Evolutionary conservation across 163 green algal genomes (phyloP).

Genomic region (Scenedesmus sp.): DNA sequence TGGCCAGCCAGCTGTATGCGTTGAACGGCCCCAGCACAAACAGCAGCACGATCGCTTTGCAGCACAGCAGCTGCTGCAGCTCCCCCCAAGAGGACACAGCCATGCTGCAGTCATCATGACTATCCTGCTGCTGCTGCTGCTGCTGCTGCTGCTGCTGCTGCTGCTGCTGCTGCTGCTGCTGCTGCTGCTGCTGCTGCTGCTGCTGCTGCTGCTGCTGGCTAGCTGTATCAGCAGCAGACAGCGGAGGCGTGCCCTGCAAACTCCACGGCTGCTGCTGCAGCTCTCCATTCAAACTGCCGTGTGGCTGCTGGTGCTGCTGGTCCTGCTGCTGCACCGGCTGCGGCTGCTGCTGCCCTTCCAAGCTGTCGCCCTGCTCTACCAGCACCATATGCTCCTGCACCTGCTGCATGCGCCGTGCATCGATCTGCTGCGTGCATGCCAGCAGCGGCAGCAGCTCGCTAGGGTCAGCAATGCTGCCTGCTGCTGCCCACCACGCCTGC

Average conservation of each 20-base stretch:
- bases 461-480: neutral
- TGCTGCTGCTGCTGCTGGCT: neutral
- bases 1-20: neutral
- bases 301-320: neutral
- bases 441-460: neutral
- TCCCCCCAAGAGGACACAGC: neutral
- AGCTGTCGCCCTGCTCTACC: neutral
- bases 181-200: neutral
- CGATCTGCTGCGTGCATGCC: neutral
- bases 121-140: neutral
- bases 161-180: neutral
- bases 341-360: neutral
- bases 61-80: conserved; percentile 17
- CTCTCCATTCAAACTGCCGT: neutral
- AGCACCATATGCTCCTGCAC: neutral
- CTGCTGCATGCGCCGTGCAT: neutral
- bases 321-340: neutral
- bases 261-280: conserved; percentile 19
- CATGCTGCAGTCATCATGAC: neutral
- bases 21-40: conserved; percentile 38
- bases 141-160: neutral
- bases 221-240: neutral
- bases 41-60: conserved; percentile 4
- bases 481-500: neutral
- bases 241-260: neutral